Percentiles rank a stretch among this genome's conserved stretches.
Evolutionary conservation across 2,329 filamentous ascomycete species (phyloP).

Genomic region (Sporothrix pallida): DNA sequence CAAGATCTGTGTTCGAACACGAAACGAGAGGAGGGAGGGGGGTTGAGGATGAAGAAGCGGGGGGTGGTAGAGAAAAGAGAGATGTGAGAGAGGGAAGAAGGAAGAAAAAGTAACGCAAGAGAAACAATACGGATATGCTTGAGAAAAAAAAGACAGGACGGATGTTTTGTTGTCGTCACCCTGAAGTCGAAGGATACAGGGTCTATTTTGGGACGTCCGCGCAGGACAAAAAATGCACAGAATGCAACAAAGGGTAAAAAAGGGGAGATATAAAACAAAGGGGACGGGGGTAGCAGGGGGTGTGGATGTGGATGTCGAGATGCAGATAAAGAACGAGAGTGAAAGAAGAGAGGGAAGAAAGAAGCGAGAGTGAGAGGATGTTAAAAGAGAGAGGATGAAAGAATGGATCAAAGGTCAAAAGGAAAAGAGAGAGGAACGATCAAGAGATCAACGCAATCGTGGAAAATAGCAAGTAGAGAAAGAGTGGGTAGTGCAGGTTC

Average conservation of each 20-base stretch:
- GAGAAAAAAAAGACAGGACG: neutral
- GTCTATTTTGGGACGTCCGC: slow-evolving; percentile 14
- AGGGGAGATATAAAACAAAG: slow-evolving; percentile 30
- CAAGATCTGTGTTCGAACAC: slow-evolving; percentile 9
- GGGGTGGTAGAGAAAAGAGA: neutral
- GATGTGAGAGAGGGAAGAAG: neutral
- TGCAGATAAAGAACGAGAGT: slow-evolving; percentile 17
- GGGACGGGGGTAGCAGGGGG: slow-evolving; percentile 22
- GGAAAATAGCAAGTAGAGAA: slow-evolving; percentile 3
- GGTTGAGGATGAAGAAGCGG: neutral
- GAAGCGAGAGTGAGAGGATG: neutral
- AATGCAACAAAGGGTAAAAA: slow-evolving; percentile 22
- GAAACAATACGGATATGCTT: neutral
- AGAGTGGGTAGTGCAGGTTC: neutral
- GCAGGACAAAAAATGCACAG: neutral
- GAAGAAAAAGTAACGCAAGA: neutral
- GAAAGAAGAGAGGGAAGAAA: neutral
- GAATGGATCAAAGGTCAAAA: slow-evolving; percentile 13
- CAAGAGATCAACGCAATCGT: neutral
- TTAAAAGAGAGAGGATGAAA: neutral
- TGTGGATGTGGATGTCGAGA: slow-evolving; percentile 19
- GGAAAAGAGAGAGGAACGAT: no score
- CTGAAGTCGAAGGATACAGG: neutral
- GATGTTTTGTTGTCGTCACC: neutral
- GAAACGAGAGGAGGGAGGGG: slow-evolving; percentile 11